phyloP scores from a whole-genome alignment of 768 basidiomycete species.

The Tricholoma sp. region DNA sequence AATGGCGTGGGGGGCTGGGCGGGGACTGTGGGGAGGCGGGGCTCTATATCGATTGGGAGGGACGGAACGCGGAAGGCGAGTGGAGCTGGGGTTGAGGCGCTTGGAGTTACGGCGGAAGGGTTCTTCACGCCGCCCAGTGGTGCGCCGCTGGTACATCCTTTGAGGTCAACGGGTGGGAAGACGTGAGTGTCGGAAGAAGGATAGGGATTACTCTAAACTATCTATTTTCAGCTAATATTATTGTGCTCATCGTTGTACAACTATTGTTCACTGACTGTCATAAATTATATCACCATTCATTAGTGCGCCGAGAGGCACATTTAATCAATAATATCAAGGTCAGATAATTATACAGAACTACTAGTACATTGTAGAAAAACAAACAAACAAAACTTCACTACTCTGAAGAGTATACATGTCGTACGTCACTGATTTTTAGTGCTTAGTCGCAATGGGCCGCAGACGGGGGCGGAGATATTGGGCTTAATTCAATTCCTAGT shows the following conservation, averaged over 20 bases:
- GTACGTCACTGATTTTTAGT: too few species aligned
- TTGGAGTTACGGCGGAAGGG: constrained; percentile 70
- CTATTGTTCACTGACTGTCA: too few species aligned
- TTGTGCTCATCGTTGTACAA: not conserved
- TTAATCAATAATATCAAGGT: too few species aligned
- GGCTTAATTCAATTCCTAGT: not conserved
- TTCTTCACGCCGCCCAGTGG: constrained; percentile 61
- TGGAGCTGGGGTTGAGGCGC: constrained; percentile 72
- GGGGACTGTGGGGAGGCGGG: constrained; percentile 35
- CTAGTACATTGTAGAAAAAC: too few species aligned
- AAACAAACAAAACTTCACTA: too few species aligned
- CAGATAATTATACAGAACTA: too few species aligned
- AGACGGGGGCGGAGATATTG: not conserved
- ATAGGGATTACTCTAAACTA: not conserved
- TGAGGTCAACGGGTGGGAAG: not conserved
- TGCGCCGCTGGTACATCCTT: constrained; percentile 29
- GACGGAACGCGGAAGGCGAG: constrained; percentile 57
- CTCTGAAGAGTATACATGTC: too few species aligned
- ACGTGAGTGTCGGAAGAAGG: not conserved
- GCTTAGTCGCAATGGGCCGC: not conserved
- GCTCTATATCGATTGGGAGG: constrained; percentile 63
- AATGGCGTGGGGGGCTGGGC: constrained; percentile 16
- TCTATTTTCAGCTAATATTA: not conserved
- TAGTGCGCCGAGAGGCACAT: too few species aligned
- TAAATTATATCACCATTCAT: too few species aligned